These are phyloP conservation scores for Saitozyma podzolica DNA, from an alignment of 768 basidiomycete species.

Conservation along the genomic window DNA sequence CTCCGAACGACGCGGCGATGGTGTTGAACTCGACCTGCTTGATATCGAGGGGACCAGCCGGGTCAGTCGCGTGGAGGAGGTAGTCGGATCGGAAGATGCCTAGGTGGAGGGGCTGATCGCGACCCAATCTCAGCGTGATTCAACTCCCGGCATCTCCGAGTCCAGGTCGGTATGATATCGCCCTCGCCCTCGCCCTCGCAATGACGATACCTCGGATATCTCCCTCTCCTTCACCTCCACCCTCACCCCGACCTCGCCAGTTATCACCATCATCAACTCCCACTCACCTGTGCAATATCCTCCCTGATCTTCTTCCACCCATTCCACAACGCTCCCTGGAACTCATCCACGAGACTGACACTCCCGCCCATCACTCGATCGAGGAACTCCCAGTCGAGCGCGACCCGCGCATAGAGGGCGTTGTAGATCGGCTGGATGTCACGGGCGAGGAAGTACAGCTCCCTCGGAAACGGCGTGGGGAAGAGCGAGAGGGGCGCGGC, in stretches of 20 bases:
- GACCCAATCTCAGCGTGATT: constrained; percentile 2
- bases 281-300: constrained; percentile 61
- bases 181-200: too few species aligned
- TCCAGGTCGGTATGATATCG: too few species aligned
- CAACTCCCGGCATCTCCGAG: not conserved
- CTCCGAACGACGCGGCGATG: constrained; percentile 86
- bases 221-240: not conserved
- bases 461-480: constrained; percentile 79
- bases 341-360: constrained; percentile 79
- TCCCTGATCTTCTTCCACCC: constrained; percentile 78
- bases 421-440: constrained; percentile 77
- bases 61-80: constrained; percentile 64
- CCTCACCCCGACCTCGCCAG: not conserved
- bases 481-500: constrained; percentile 87
- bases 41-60: constrained; percentile 53
- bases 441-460: constrained; percentile 66
- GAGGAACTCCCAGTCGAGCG: constrained; percentile 74
- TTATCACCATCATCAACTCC: constrained; percentile 10
- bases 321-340: constrained; percentile 80
- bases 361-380: constrained; percentile 83
- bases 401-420: constrained; percentile 77
- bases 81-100: constrained; percentile 96
- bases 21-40: constrained; percentile 99
- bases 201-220: not conserved
- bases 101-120: constrained; percentile 71